Conservation (phyloP, 2,329 filamentous ascomycete genomes). For the Cordyceps farinosa region DNA sequence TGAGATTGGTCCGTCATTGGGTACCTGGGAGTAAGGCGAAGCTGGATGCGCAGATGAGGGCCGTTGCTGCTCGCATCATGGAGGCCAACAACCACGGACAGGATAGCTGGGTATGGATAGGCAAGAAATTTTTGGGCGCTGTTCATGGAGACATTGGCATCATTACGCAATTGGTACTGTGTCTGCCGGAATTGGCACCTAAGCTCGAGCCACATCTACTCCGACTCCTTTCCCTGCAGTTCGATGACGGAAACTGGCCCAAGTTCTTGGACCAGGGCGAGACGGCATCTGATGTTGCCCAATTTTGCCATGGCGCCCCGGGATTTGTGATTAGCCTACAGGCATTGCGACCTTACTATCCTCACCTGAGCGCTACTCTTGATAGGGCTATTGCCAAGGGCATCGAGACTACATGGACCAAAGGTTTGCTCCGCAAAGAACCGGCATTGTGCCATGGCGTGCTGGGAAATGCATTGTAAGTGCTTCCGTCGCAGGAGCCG, state of each 20-base stretch:
- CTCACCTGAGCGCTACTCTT: constrained; percentile 50
- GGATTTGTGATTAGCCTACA: constrained; percentile 58
- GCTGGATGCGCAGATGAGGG: constrained; percentile 51
- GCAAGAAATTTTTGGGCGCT: constrained; percentile 60
- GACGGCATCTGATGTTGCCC: constrained; percentile 48
- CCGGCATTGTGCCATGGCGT: constrained; percentile 65
- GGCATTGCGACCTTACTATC: constrained; percentile 54
- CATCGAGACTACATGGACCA: constrained; percentile 50
- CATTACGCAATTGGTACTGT: constrained; percentile 63
- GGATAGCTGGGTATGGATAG: constrained; percentile 59
- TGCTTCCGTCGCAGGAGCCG: constrained; percentile 31
- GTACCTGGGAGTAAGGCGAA: constrained; percentile 48
- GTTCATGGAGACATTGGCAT: constrained; percentile 67
- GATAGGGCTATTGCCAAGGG: constrained; percentile 49
- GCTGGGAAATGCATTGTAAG: constrained; percentile 59
- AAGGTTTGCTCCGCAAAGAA: constrained; percentile 59
- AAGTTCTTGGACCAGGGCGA: constrained; percentile 40
- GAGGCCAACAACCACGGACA: constrained; percentile 40
- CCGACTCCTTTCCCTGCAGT: constrained; percentile 57
- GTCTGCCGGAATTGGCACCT: constrained; percentile 51
- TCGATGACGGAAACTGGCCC: constrained; percentile 61
- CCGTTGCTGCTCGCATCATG: constrained; percentile 59
- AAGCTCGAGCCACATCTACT: constrained; percentile 51
- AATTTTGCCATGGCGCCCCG: constrained; percentile 66
- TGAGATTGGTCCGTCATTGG: constrained; percentile 58